Evolutionary conservation across 2,329 filamentous ascomycete genomes (phyloP).

Genomic region (Penicillium paneum): DNA sequence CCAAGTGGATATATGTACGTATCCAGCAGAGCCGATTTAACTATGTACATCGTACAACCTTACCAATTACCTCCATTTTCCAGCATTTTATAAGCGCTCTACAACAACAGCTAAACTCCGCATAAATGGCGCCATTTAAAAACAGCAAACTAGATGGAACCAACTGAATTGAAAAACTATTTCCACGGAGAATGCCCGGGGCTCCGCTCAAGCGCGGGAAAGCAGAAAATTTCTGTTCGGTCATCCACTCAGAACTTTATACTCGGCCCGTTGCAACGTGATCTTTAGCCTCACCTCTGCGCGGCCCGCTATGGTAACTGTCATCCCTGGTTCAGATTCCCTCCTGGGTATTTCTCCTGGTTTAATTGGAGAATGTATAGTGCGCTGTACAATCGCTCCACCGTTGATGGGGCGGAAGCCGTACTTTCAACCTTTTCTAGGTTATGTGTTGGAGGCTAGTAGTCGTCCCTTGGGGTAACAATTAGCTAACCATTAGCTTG

Average conservation of each 20-base stretch:
- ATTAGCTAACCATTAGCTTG: background rate
- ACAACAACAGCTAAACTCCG: too few relatives aligned
- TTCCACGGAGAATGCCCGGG: conserved; percentile 4
- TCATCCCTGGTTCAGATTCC: background rate
- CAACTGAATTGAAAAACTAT: background rate
- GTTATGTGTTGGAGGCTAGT: background rate
- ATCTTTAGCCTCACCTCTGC: conserved; percentile 8
- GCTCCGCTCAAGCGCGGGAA: conserved; percentile 12
- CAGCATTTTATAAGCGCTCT: background rate
- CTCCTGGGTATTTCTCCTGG: background rate
- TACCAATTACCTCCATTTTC: background rate
- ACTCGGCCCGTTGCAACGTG: conserved; percentile 20
- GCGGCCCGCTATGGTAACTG: background rate
- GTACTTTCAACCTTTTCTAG: background rate
- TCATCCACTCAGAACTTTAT: conserved; percentile 13
- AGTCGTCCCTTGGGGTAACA: background rate
- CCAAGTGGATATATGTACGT: background rate
- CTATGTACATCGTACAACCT: too few relatives aligned
- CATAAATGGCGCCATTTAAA: conserved; percentile 7
- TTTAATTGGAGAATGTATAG: background rate
- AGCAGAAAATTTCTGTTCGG: conserved; percentile 24
- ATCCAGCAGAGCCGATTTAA: background rate
- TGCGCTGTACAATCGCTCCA: background rate
- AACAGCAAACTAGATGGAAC: background rate
- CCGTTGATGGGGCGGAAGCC: background rate